These are phyloP conservation scores for Histomonas meleagridis DNA, from an alignment of 208 protist genomes.

Conservation along the genomic window DNA sequence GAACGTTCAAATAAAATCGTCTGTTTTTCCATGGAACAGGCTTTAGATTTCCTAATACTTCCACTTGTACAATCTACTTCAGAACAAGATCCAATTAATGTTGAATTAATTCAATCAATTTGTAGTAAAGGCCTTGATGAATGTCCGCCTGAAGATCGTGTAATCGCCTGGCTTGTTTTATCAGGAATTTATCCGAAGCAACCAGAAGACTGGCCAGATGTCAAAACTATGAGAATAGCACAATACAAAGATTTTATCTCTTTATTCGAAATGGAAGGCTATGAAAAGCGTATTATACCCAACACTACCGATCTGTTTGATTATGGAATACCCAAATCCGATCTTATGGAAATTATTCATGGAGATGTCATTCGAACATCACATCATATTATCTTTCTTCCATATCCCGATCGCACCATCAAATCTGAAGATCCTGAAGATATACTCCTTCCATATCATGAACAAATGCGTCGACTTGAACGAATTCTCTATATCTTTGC, in stretches of 20 bases:
- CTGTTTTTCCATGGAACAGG: too few relatives aligned
- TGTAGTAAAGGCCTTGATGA: neutral
- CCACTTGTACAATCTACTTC: neutral
- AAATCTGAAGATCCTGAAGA: neutral
- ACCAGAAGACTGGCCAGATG: neutral
- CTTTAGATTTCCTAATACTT: neutral
- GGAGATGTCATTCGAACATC: neutral
- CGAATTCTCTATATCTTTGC: neutral
- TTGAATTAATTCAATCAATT: neutral
- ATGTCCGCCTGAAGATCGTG: constrained; percentile 22
- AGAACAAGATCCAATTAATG: neutral
- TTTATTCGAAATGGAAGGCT: neutral
- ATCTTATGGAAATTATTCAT: neutral
- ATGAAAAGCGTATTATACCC: neutral
- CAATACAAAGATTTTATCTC: neutral
- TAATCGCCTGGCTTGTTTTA: neutral
- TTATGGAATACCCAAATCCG: neutral
- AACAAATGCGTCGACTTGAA: neutral
- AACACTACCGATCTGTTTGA: neutral
- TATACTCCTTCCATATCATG: neutral
- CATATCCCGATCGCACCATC: neutral
- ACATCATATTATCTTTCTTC: constrained; percentile 4
- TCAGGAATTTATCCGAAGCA: neutral
- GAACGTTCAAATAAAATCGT: too few relatives aligned
- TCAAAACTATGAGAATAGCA: too few relatives aligned